Conservation (phyloP, 2,329 filamentous ascomycete genomes). For the Trematosphaeria pertusa region DNA sequence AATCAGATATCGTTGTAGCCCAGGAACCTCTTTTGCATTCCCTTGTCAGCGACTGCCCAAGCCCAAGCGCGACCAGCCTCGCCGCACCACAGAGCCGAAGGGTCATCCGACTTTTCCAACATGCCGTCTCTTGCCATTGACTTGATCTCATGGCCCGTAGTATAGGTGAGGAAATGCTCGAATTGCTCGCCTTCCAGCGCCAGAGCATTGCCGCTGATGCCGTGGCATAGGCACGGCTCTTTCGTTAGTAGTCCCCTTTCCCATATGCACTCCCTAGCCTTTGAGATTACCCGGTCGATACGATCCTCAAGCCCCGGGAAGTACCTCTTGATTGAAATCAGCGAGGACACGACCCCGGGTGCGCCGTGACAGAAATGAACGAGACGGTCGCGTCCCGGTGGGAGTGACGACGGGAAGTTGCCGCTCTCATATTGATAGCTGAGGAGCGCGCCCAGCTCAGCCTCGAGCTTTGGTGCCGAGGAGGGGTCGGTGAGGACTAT, state of each 20-base stretch:
- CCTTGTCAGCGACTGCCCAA: constrained; percentile 55
- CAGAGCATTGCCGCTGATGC: constrained; percentile 69
- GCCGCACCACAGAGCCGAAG: constrained; percentile 59
- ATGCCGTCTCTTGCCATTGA: constrained; percentile 60
- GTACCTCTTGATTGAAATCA: constrained; percentile 62
- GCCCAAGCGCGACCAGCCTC: constrained; percentile 58
- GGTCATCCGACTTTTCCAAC: constrained; percentile 59
- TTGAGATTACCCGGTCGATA: constrained; percentile 61
- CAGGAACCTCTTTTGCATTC: constrained; percentile 54
- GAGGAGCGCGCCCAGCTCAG: constrained; percentile 62
- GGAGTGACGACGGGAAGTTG: constrained; percentile 67
- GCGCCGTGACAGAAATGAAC: constrained; percentile 74
- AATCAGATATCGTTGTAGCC: constrained; percentile 59
- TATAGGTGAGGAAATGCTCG: constrained; percentile 66
- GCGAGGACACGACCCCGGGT: constrained; percentile 66
- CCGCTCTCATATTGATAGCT: constrained; percentile 66
- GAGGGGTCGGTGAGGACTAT: constrained; percentile 65
- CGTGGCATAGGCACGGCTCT: constrained; percentile 70
- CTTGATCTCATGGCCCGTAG: constrained; percentile 63
- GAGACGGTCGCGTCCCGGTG: constrained; percentile 56
- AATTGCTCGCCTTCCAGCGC: constrained; percentile 58
- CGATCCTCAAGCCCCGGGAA: constrained; percentile 62
- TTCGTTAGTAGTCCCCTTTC: constrained; percentile 67
- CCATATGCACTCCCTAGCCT: constrained; percentile 62
- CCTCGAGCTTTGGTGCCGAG: constrained; percentile 61